Evolutionary conservation across 768 basidiomycete species (phyloP).

Genomic region (Phanerochaete sordida): DNA sequence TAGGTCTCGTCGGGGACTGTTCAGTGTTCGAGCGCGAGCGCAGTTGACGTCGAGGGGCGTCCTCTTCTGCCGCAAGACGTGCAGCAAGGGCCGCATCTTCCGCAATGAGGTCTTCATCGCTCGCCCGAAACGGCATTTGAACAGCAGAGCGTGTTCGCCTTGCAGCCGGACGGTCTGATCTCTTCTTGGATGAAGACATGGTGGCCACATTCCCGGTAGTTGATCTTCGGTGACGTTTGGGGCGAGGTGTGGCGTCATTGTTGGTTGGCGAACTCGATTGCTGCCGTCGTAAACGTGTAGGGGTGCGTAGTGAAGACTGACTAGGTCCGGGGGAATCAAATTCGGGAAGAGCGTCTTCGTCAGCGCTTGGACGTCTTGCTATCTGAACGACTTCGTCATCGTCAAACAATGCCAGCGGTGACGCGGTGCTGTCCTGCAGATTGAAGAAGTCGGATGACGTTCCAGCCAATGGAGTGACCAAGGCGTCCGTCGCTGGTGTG

Average conservation of each 20-base stretch:
- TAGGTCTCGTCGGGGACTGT: conserved; percentile 11
- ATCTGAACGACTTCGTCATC: conserved; percentile 24
- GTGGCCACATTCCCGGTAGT: neutral
- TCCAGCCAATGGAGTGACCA: conserved; percentile 11
- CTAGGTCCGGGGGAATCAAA: neutral
- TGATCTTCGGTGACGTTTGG: neutral
- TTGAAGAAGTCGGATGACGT: neutral
- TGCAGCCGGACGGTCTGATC: neutral
- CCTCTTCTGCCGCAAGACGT: conserved; percentile 26
- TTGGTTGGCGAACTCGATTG: neutral
- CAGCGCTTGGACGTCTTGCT: neutral
- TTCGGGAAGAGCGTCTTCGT: neutral
- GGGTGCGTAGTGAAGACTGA: neutral
- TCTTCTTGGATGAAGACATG: neutral
- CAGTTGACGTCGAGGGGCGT: conserved; percentile 22
- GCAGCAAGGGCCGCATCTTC: conserved; percentile 26
- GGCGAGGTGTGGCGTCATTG: neutral
- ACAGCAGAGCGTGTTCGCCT: conserved; percentile 2
- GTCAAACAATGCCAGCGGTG: conserved; percentile 26
- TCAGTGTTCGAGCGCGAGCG: conserved; percentile 28
- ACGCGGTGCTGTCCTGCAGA: conserved; percentile 1
- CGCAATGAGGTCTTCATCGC: conserved; percentile 6
- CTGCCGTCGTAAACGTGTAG: neutral
- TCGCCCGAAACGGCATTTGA: neutral
- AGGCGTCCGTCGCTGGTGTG: neutral